Conservation (phyloP, 306 rosid species). For the Trifolium repens region DNA sequence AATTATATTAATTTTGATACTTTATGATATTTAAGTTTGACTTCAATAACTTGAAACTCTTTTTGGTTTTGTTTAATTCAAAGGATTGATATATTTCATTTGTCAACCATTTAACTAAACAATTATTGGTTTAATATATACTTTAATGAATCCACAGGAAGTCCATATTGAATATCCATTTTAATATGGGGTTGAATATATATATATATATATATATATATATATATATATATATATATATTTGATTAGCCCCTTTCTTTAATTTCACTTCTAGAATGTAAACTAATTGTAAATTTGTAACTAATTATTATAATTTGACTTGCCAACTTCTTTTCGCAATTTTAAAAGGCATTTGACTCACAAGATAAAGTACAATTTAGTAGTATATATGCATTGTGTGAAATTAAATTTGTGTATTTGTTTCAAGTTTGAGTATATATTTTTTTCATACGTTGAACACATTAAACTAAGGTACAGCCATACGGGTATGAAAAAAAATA, state of each 20-base stretch:
- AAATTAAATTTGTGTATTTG: conserved; percentile 18
- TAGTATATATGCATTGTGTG: background rate
- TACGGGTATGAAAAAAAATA: no score
- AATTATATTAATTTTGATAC: conserved; percentile 15
- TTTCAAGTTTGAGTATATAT: background rate
- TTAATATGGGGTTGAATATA: conserved; percentile 22
- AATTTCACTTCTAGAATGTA: conserved; percentile 31
- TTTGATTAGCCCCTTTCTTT: conserved; percentile 16
- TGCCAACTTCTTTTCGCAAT: conserved; percentile 5
- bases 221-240: no score
- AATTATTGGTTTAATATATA: conserved; percentile 29
- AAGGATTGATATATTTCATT: conserved; percentile 43
- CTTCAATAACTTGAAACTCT: conserved; percentile 25
- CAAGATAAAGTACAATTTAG: conserved; percentile 2
- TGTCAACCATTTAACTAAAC: conserved; percentile 35
- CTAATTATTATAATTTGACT: background rate
- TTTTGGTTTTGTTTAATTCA: background rate
- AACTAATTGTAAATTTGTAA: background rate
- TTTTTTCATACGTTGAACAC: background rate
- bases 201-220: no score
- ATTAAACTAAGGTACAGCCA: background rate
- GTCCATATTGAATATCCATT: conserved; percentile 34
- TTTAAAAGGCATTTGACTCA: conserved; percentile 13
- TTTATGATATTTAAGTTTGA: conserved; percentile 15
- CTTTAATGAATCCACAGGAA: background rate